phyloP scores from a whole-genome alignment of 202 grass and related monocot species.

The Brachypodium distachyon region DNA sequence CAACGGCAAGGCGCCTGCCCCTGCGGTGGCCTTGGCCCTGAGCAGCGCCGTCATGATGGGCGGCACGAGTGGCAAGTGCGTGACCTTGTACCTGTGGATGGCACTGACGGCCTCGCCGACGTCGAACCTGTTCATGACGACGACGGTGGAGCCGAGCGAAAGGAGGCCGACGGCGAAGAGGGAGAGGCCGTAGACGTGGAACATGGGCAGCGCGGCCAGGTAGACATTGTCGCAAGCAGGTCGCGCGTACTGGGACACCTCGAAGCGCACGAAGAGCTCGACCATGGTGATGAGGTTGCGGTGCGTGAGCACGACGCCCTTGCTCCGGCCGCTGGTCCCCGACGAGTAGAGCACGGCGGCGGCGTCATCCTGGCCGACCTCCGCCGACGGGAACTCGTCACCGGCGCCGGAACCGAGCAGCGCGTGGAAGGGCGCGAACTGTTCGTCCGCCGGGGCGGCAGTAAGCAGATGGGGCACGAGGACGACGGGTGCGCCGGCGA shows the following conservation, averaged over 20 bases:
- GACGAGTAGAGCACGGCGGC: constrained; percentile 87
- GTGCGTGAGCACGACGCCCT: constrained; percentile 76
- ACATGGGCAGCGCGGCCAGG: constrained; percentile 78
- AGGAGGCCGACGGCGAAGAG: constrained; percentile 77
- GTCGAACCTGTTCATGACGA: constrained; percentile 72
- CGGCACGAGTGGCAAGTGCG: constrained; percentile 66
- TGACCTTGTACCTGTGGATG: constrained; percentile 44
- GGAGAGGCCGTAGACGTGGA: constrained; percentile 83
- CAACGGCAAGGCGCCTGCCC: constrained; percentile 13
- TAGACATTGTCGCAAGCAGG: constrained; percentile 64
- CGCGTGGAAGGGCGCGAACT: constrained; percentile 35
- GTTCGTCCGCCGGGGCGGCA: not conserved
- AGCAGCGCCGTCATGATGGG: constrained; percentile 54
- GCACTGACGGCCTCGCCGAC: constrained; percentile 26
- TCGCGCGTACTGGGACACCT: constrained; percentile 46
- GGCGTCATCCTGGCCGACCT: constrained; percentile 44
- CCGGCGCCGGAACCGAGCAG: constrained; percentile 7
- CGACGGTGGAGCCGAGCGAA: constrained; percentile 60
- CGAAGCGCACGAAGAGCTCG: constrained; percentile 62
- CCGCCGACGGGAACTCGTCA: not conserved
- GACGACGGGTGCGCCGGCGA: constrained; percentile 34
- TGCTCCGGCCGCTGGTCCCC: constrained; percentile 65
- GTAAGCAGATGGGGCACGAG: constrained; percentile 39
- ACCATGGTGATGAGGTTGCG: constrained; percentile 69
- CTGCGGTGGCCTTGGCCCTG: constrained; percentile 9